These are phyloP conservation scores for Macroventuria anomochaeta DNA, from an alignment of 2,329 filamentous ascomycete genomes.

Conservation along the genomic window DNA sequence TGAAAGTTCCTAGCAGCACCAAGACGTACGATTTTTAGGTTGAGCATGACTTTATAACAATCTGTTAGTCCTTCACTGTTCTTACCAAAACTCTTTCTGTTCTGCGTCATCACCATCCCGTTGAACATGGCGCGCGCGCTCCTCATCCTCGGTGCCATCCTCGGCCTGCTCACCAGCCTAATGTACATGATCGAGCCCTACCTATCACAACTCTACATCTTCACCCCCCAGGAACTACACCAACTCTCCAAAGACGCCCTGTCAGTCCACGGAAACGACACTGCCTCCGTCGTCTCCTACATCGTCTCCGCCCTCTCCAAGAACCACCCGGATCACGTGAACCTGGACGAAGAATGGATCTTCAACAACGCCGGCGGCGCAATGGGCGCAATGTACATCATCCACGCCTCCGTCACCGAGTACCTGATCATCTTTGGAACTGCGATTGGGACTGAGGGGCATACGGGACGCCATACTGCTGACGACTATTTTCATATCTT, in stretches of 20 bases:
- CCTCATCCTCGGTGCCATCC: constrained; percentile 27
- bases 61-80: too few species aligned
- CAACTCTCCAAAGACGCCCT: constrained; percentile 71
- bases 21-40: constrained; percentile 5
- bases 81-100: too few species aligned
- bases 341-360: constrained; percentile 79
- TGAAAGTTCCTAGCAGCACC: background rate
- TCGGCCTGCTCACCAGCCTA: constrained; percentile 32
- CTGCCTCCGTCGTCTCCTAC: constrained; percentile 68
- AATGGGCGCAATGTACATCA: constrained; percentile 90
- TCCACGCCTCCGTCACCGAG: constrained; percentile 86
- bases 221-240: constrained; percentile 71
- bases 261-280: constrained; percentile 75
- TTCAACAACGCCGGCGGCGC: constrained; percentile 92
- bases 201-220: constrained; percentile 70
- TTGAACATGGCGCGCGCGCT: constrained; percentile 27
- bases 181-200: constrained; percentile 40
- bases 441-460: constrained; percentile 83
- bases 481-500: constrained; percentile 97
- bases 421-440: constrained; percentile 54
- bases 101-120: background rate
- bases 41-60: background rate
- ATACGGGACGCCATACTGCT: constrained; percentile 85
- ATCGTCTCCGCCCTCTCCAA: constrained; percentile 71
- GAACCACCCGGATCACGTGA: constrained; percentile 59